A percentile compares a stretch with the other conserved stretches of the same genome.
These are phyloP conservation scores for Venturia carpophila DNA, from an alignment of 2,329 filamentous ascomycete species.

Conservation along the genomic window DNA sequence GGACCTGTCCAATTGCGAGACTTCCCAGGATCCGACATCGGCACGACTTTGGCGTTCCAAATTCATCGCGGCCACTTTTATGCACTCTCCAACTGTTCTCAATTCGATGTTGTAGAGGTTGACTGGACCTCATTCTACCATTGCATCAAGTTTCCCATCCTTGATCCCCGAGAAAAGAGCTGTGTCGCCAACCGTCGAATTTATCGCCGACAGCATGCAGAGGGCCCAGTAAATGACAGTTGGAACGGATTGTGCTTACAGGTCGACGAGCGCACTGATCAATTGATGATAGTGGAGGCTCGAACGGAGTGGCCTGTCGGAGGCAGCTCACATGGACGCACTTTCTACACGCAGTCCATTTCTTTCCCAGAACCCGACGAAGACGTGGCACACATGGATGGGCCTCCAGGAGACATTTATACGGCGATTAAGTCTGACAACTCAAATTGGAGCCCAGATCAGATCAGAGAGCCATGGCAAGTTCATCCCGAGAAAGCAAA, in stretches of 20 bases:
- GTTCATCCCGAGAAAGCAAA: conserved; percentile 39
- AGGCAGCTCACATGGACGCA: conserved; percentile 52
- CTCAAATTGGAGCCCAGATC: conserved; percentile 32
- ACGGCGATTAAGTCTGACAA: conserved; percentile 29
- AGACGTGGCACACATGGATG: background rate
- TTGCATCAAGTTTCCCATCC: conserved; percentile 55
- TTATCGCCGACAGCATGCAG: conserved; percentile 59
- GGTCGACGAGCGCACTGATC: conserved; percentile 50
- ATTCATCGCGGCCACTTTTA: conserved; percentile 61
- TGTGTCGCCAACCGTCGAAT: conserved; percentile 43
- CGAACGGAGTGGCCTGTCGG: conserved; percentile 58
- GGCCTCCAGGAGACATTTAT: conserved; percentile 25
- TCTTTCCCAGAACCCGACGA: background rate
- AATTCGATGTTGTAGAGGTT: conserved; percentile 54
- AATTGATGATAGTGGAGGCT: conserved; percentile 56
- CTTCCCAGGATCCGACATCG: conserved; percentile 57
- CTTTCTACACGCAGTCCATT: conserved; percentile 48
- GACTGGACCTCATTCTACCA: conserved; percentile 64
- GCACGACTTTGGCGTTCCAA: conserved; percentile 62
- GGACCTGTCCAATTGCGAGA: conserved; percentile 47
- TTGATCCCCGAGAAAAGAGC: conserved; percentile 34
- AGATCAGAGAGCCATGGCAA: conserved; percentile 32
- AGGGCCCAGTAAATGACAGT: conserved; percentile 65
- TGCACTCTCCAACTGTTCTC: conserved; percentile 58
- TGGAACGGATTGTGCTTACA: conserved; percentile 62